Conservation (phyloP, 139 green algal genomes). For the Chlamydomonas sp. region DNA sequence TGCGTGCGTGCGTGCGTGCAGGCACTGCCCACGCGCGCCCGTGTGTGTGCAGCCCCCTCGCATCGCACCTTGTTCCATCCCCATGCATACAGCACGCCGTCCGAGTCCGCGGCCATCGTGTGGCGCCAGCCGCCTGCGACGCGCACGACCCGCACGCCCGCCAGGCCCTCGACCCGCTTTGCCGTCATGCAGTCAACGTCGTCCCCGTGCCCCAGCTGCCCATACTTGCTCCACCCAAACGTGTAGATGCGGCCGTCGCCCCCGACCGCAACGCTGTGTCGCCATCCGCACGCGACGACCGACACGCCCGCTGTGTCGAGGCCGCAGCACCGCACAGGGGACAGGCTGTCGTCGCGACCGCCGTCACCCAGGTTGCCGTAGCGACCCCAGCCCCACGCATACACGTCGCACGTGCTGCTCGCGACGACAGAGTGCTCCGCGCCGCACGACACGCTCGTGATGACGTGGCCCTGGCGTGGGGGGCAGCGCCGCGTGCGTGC, state of each 20-base stretch:
- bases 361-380: constrained; percentile 85
- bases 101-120: constrained; percentile 55
- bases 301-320: constrained; percentile 50
- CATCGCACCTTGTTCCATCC: constrained; percentile 86
- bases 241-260: constrained; percentile 60
- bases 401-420: constrained; percentile 36
- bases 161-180: constrained; percentile 36
- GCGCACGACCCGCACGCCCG: constrained; percentile 22
- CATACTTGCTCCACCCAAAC: constrained; percentile 89
- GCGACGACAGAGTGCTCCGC: constrained; percentile 67
- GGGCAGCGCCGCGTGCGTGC: too few relatives aligned
- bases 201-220: constrained; percentile 81
- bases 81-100: constrained; percentile 62
- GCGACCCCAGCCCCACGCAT: constrained; percentile 71
- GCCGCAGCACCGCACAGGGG: constrained; percentile 56
- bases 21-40: too few relatives aligned
- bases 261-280: constrained; percentile 66
- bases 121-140: constrained; percentile 82
- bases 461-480: constrained; percentile 44
- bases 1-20: too few relatives aligned
- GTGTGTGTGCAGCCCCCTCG: too few relatives aligned
- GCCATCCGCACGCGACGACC: constrained; percentile 57
- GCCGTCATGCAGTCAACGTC: neutral
- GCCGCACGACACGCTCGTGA: constrained; percentile 55
- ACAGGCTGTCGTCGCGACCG: constrained; percentile 45